Evolutionary conservation across 1,284 basidiomycete genomes (phyloP).

Genomic region (Apiotrichum sp.): DNA sequence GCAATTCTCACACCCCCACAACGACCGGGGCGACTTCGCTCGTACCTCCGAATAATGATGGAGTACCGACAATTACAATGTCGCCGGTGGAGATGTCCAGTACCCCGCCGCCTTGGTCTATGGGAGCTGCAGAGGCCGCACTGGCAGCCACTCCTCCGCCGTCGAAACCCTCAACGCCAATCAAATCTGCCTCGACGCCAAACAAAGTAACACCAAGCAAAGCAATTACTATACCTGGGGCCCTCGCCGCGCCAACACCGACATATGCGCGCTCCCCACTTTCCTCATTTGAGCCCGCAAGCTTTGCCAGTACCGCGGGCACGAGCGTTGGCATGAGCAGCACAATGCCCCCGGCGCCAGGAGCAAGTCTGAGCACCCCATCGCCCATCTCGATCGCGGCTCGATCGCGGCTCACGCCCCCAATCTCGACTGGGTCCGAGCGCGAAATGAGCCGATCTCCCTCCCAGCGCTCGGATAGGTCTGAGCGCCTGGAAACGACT

Average conservation of each 20-base stretch:
- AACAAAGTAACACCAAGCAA: not conserved
- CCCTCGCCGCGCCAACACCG: not conserved
- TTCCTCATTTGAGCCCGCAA: not conserved
- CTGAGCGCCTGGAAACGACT: not conserved
- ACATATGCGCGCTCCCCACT: not conserved
- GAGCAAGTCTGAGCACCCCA: no score
- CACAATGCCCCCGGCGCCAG: no score
- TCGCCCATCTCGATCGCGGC: not conserved
- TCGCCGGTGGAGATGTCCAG: not conserved
- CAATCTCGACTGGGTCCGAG: not conserved
- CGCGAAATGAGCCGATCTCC: slow-evolving; percentile 1
- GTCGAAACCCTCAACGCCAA: not conserved
- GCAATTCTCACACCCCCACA: no score
- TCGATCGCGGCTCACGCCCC: not conserved
- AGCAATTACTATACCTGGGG: no score
- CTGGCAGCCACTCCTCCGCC: not conserved
- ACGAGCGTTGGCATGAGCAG: not conserved
- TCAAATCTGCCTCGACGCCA: not conserved
- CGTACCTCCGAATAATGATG: no score
- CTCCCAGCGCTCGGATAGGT: not conserved
- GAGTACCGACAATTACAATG: not conserved
- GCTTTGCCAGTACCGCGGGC: not conserved
- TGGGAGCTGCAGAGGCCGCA: no score
- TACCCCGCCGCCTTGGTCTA: not conserved
- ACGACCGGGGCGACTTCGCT: no score